Percentiles rank a stretch among this genome's conserved stretches.
Evolutionary conservation across 805 yeast genomes (phyloP).

Genomic region (Metschnikowia henanensis): DNA sequence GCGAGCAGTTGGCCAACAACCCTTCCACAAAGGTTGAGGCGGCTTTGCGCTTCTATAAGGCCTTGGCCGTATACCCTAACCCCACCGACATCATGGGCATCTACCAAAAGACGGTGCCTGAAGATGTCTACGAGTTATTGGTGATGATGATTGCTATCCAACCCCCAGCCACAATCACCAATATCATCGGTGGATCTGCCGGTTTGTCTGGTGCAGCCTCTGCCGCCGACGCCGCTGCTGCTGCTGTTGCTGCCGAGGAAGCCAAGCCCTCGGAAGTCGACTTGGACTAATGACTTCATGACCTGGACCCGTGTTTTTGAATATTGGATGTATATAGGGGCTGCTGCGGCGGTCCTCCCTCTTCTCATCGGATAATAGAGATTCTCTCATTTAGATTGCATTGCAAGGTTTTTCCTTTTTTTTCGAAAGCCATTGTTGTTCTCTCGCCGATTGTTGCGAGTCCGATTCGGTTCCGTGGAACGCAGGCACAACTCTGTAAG

Average conservation of each 20-base stretch:
- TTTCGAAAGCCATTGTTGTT: too few species aligned
- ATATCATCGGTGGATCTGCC: conserved; percentile 50
- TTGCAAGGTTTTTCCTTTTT: too few species aligned
- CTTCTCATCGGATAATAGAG: not conserved
- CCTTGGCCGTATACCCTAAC: conserved; percentile 88
- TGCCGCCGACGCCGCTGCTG: conserved; percentile 24
- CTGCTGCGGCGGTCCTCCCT: not conserved
- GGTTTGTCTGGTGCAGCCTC: conserved; percentile 27
- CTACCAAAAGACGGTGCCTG: conserved; percentile 86
- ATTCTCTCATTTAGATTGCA: not conserved
- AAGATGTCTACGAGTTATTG: conserved; percentile 76
- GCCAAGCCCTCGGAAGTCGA: conserved; percentile 19
- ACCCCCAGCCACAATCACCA: conserved; percentile 81
- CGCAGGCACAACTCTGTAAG: too few species aligned
- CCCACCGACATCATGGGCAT: conserved; percentile 90
- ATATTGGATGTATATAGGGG: conserved; percentile 8
- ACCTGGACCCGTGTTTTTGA: not conserved
- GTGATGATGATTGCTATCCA: conserved; percentile 87
- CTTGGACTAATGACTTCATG: conserved; percentile 18
- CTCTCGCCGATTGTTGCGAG: too few species aligned
- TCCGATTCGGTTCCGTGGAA: too few species aligned
- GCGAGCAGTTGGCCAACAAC: conserved; percentile 73
- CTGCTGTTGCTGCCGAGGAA: conserved; percentile 22
- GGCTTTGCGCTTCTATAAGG: conserved; percentile 91
- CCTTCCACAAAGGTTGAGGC: conserved; percentile 76